Percentiles rank a stretch among this genome's conserved stretches.
These are phyloP conservation scores for Neurospora intermedia DNA, from an alignment of 495 filamentous ascomycete species.

Conservation along the genomic window DNA sequence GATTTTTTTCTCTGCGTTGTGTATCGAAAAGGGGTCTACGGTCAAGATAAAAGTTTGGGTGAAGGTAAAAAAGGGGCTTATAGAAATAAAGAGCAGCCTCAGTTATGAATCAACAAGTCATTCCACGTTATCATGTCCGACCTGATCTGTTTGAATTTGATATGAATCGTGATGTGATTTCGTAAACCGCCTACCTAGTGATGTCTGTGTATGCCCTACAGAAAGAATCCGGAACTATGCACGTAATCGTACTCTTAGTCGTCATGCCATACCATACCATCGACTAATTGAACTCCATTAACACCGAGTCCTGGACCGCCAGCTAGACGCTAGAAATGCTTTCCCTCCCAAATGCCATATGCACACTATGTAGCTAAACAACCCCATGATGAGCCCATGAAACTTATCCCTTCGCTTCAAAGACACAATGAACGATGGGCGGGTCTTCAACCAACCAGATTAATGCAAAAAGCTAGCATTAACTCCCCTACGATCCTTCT, in stretches of 20 bases:
- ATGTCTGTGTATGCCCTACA: not conserved
- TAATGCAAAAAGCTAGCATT: slow-evolving; percentile 44
- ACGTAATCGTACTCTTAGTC: not conserved
- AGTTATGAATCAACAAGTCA: not conserved
- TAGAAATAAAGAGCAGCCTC: not conserved
- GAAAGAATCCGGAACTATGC: not conserved
- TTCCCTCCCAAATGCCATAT: slow-evolving; percentile 3
- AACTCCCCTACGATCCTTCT: slow-evolving; percentile 57
- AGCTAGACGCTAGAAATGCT: not conserved
- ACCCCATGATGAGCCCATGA: not conserved
- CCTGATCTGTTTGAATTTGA: not conserved
- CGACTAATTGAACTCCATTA: not conserved
- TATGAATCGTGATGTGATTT: not conserved
- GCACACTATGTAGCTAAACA: not conserved
- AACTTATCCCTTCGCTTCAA: not conserved
- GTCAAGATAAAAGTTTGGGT: not conserved
- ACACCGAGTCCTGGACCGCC: not conserved
- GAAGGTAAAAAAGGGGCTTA: not conserved
- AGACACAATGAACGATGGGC: not conserved
- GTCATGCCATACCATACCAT: not conserved
- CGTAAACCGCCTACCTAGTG: not conserved
- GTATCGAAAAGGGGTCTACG: not conserved
- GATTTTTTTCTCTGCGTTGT: no score
- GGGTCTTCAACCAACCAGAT: not conserved
- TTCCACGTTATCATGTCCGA: no score